Evolutionary conservation across 208 protist genomes (phyloP), one percentile per base, ranked within the genome.

Genomic region (Leishmania turanica): DNA sequence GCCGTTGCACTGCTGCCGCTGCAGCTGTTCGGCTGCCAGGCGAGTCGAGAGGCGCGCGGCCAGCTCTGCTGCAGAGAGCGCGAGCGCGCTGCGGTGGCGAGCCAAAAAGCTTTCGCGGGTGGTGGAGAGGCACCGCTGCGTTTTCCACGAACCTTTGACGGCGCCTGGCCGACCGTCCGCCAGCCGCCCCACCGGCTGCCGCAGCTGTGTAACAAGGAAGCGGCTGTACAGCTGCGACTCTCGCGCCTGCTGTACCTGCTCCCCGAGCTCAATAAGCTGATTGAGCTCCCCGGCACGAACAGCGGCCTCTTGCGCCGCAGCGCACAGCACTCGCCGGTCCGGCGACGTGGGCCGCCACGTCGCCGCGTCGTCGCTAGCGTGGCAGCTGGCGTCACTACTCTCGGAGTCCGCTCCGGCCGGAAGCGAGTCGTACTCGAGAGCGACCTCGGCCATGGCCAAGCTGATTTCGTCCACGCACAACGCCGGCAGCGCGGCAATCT

Each of bases 401-500:
- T 58, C 77, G 68, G 54, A 49, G 34, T 34, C n/a, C 37, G 71
- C 77, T 76, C 71, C 58, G 19, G n/a, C 56, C 47, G 53, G 70
- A 1, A 54, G 8, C 58, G 13, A 31, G 49, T 65, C 40, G 24
- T 62, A 53, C 74, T 89, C 83, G 27, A 86, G 69, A 7, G 91
- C 90, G 13, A 88, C 79, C 71, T 91, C 87, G 1, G 90, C 88
- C 87, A 97, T 95, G 2, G 94, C 88, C 11, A 88, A 79, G 85
- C 89, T 92, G 54, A 97, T 70, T 84, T 97, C 92, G 68, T 97
- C 94, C 54, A 88, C 79, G 68, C 91, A 93, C 65, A 96, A 83
- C 49, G 91, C 85, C 6, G 91, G 92, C 42, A 97, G 84, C 51
- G 94, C 88, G 21, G 92, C 92, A 11, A 94, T 80, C 60, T 88